Conservation (phyloP, 2,329 filamentous ascomycete genomes). For the Botryosphaeria agaves region DNA sequence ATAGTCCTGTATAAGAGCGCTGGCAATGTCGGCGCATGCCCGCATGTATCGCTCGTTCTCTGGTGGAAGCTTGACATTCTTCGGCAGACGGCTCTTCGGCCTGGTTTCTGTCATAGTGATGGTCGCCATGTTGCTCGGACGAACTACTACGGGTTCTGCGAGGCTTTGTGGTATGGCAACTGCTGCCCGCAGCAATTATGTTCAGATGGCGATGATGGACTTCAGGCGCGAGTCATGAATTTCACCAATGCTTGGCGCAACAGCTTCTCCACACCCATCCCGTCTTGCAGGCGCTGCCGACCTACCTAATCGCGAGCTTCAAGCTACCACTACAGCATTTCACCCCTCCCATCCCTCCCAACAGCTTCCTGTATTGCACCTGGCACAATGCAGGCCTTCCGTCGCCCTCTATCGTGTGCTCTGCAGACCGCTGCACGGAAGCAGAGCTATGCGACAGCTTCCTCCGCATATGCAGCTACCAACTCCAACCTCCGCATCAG, state of each 20-base stretch:
- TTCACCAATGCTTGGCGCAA: too few relatives aligned
- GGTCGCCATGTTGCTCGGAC: constrained; percentile 41
- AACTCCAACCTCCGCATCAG: constrained; percentile 73
- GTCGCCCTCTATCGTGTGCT: constrained; percentile 54
- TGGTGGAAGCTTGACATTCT: constrained; percentile 61
- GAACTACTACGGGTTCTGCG: neutral
- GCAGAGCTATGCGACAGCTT: constrained; percentile 58
- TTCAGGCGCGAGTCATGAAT: too few relatives aligned
- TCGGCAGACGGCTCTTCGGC: constrained; percentile 37
- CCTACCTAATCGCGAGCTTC: constrained; percentile 1
- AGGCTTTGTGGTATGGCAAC: neutral
- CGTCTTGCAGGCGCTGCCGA: too few relatives aligned
- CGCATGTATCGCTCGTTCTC: constrained; percentile 91
- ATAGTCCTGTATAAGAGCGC: constrained; percentile 84
- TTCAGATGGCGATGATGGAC: too few relatives aligned
- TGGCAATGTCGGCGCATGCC: constrained; percentile 91
- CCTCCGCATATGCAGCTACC: constrained; percentile 32
- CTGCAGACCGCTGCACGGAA: constrained; percentile 50
- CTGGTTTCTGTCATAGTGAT: constrained; percentile 37
- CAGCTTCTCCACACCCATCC: too few relatives aligned
- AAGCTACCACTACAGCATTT: constrained; percentile 1
- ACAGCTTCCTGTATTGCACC: constrained; percentile 2
- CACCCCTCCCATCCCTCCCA: constrained; percentile 2
- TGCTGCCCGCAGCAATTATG: neutral
- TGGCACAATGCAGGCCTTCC: constrained; percentile 66